These are phyloP conservation scores for Nannochloropsis gaditana DNA, from an alignment of 108 stramenopile species.

Conservation along the genomic window DNA sequence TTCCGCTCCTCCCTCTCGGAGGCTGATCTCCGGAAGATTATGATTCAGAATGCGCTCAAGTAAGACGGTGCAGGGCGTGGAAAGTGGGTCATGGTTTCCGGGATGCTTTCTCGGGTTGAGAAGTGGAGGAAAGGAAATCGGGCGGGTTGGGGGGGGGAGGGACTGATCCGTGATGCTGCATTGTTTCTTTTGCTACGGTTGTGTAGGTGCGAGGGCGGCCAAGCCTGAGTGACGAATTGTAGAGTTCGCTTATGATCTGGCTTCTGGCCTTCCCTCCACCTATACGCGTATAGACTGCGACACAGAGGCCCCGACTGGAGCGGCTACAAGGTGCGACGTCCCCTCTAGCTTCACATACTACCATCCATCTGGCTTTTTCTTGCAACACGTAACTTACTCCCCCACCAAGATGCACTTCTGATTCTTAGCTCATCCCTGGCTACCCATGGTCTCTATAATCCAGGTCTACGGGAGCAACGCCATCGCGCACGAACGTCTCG, in stretches of 20 bases:
- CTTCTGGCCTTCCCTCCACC: neutral
- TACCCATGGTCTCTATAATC: neutral
- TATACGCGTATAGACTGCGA: conserved; percentile 48
- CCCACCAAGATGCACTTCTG: too few species aligned
- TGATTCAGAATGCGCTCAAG: conserved; percentile 77
- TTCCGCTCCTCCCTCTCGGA: conserved; percentile 77
- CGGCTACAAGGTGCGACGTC: conserved; percentile 68
- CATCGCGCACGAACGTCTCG: conserved; percentile 93
- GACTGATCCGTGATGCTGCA: neutral
- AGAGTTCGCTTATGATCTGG: neutral
- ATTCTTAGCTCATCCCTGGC: too few species aligned
- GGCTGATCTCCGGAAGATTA: conserved; percentile 70
- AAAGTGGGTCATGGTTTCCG: neutral
- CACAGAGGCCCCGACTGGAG: conserved; percentile 98
- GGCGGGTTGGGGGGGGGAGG: neutral
- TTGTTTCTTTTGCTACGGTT: neutral
- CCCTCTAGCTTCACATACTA: neutral
- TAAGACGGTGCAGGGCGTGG: neutral
- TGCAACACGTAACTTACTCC: too few species aligned
- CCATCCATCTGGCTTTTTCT: neutral
- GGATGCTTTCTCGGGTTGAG: neutral
- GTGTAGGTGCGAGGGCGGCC: too few species aligned
- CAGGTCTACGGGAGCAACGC: conserved; percentile 51
- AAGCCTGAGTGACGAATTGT: neutral
- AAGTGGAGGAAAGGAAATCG: neutral